Evolutionary conservation across 345 rosid species (phyloP).

Genomic region (Aurinia saxatilis): DNA sequence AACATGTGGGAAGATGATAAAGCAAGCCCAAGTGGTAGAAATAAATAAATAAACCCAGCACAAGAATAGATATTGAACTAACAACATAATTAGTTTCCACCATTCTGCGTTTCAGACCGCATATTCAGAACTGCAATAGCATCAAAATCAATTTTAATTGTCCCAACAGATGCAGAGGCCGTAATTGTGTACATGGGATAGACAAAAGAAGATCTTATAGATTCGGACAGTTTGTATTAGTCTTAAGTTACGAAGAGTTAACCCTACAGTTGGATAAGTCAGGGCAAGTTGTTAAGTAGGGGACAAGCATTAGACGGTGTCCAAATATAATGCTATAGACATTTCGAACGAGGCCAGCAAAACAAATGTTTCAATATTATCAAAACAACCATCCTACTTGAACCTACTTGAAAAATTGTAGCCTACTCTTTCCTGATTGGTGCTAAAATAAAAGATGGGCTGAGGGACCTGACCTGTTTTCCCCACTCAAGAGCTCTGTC

Average conservation of each 20-base stretch:
- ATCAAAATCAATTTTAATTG: not conserved
- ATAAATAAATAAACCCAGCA: not conserved
- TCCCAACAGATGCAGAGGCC: not conserved
- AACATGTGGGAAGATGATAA: not conserved
- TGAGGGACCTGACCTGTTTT: no score
- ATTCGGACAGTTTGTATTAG: not conserved
- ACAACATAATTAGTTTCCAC: not conserved
- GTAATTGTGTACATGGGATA: not conserved
- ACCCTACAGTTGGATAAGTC: not conserved
- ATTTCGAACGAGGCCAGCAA: no score
- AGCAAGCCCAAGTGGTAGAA: not conserved
- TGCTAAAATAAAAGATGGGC: no score
- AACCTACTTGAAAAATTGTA: no score
- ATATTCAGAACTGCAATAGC: not conserved
- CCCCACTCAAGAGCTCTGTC: no score
- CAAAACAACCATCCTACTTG: no score
- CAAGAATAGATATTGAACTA: not conserved
- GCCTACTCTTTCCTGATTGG: no score
- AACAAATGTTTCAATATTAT: no score
- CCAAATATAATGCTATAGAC: not conserved
- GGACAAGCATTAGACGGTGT: not conserved
- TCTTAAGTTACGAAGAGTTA: not conserved
- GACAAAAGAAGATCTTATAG: not conserved
- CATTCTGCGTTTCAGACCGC: not conserved
- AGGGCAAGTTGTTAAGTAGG: slow-evolving; percentile 4